Evolutionary conservation across 2,329 filamentous ascomycete species (phyloP), one percentile per base, ranked within the genome.

Genomic region (Tolypocladium ovalisporum): DNA sequence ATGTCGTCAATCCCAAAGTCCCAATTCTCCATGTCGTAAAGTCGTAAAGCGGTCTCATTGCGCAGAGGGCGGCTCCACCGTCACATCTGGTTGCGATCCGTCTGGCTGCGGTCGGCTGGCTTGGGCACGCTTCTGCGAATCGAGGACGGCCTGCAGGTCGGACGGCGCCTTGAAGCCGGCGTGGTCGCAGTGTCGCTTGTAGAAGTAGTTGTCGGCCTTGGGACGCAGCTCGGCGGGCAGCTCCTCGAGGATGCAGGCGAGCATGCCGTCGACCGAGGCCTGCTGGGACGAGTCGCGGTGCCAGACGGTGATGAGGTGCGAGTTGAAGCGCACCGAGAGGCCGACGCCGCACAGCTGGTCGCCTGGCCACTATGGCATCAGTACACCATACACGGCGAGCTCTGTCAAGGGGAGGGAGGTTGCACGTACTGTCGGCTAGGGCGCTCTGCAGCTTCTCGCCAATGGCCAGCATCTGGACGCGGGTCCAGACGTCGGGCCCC

Each of bases 281-380:
- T 89, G 80, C 73, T 94, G 91, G 59, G 84, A 86, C 27, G 86
- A 86, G 67, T 96, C 88, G 61, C 94, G 89, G 75, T 96, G 94
- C 93, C 93, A 97, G 67, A 97, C 83, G 64, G 89, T 88, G 69
- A 97, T 87, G 64, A 96, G 83, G 70, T 93, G 86, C 35, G 86
- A 88, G 75, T 92, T 96, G 80, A 94, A 95, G 66, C 92, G 87
- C 58, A 93, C 89, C 1, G 88, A 91, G 62, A 94, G 85, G 47
- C 89, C 90, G 52, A 97, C 86, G 54, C 93, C 93, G 70, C 92
- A 94, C 64, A 97, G 88, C 69, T 96, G 90, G 70, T 90, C 88
- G 59, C 84, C 89, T 90, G 66, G n/a, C 58, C 39, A 8, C 10
- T 39, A 1, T 32, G 44, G 29, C 24, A 51, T 54, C 52, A 44